These are phyloP conservation scores for Recurvomyces mirabilis DNA, from an alignment of 495 filamentous ascomycete genomes.

Conservation along the genomic window DNA sequence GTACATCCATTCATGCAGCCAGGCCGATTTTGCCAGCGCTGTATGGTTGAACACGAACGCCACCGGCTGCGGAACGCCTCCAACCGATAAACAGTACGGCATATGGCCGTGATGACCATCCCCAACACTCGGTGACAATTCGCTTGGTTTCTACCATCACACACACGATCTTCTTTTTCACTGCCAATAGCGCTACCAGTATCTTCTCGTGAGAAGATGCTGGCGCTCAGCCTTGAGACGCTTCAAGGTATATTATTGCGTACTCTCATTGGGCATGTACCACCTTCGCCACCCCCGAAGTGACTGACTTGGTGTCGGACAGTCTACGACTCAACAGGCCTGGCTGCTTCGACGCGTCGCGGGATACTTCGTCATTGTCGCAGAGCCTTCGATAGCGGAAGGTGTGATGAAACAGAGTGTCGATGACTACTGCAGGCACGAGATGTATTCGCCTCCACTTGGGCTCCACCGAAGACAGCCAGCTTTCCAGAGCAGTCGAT, in stretches of 20 bases:
- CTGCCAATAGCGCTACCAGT: conserved; percentile 4
- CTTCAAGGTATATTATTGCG: too few relatives aligned
- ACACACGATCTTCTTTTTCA: neutral
- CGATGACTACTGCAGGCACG: conserved; percentile 4
- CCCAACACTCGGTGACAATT: neutral
- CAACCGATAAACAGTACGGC: conserved; percentile 7
- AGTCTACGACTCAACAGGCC: too few relatives aligned
- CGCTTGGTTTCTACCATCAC: conserved; percentile 1
- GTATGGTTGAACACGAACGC: conserved; percentile 1
- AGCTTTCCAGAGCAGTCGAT: neutral
- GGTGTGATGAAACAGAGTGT: conserved; percentile 3
- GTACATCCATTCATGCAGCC: too few relatives aligned
- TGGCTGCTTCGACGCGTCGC: neutral
- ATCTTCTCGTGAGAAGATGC: too few relatives aligned
- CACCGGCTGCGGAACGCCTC: conserved; percentile 13
- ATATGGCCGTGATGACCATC: neutral
- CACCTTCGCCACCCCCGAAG: neutral
- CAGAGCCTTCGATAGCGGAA: conserved; percentile 1
- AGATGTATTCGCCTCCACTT: too few relatives aligned
- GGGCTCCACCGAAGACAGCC: neutral
- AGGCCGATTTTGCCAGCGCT: neutral
- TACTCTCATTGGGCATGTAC: neutral
- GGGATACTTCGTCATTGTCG: neutral
- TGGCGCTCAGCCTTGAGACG: too few relatives aligned
- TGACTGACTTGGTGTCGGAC: too few relatives aligned